Conservation (phyloP, 2,329 filamentous ascomycete species). For the Colletotrichum orchidophilum region DNA sequence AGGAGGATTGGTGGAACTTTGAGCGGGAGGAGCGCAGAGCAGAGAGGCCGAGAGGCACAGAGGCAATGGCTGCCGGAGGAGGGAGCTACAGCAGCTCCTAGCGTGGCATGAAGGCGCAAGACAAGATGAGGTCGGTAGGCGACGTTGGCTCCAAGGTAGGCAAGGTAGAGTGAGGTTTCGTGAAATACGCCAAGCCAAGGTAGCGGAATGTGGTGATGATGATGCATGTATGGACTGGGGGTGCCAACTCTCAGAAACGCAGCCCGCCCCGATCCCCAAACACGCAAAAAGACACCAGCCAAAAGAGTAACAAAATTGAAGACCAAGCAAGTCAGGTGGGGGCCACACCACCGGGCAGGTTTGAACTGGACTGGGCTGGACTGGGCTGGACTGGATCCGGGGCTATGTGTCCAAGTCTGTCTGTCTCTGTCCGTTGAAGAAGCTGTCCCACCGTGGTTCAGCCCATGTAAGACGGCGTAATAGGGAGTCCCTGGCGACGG, state of each 20-base stretch:
- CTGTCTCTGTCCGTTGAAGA: slow-evolving; percentile 1
- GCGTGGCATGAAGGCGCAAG: background rate
- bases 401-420: slow-evolving; percentile 6
- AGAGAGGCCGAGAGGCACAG: too few relatives aligned
- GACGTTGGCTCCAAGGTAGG: too few relatives aligned
- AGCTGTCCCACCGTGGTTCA: background rate
- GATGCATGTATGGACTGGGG: background rate
- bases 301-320: background rate
- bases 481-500: background rate
- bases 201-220: background rate
- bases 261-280: background rate
- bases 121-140: background rate
- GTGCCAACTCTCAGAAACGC: background rate
- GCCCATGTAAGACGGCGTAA: background rate
- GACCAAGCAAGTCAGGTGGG: background rate
- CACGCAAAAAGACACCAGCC: background rate
- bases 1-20: slow-evolving; percentile 3
- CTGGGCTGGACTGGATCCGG: slow-evolving; percentile 1
- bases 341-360: background rate
- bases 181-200: background rate
- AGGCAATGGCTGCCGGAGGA: background rate
- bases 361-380: slow-evolving; percentile 7
- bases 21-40: background rate
- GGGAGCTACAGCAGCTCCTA: background rate
- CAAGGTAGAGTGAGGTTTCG: background rate